Conservation (phyloP, 495 filamentous ascomycete genomes). For the Xylaria intraflava region DNA sequence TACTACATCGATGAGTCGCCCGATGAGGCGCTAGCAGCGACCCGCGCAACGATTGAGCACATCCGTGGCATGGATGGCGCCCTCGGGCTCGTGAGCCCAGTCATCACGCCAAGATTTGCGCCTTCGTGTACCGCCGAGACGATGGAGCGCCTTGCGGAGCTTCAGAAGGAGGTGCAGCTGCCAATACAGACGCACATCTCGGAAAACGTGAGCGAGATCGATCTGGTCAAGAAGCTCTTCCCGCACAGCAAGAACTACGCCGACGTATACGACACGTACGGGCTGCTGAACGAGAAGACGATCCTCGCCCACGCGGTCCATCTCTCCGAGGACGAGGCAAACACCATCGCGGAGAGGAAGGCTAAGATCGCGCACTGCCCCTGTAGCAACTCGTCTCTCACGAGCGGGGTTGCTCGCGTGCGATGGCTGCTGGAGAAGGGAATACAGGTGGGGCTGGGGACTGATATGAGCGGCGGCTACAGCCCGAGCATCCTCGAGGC, state of each 20-base stretch:
- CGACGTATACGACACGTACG: constrained; percentile 66
- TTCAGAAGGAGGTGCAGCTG: constrained; percentile 53
- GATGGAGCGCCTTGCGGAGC: constrained; percentile 54
- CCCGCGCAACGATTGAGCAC: constrained; percentile 57
- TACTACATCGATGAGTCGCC: constrained; percentile 68
- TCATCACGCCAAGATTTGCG: constrained; percentile 88
- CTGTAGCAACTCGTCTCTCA: constrained; percentile 71
- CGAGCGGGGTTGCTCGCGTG: constrained; percentile 66
- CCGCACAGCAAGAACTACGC: constrained; percentile 60
- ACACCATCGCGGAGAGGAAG: constrained; percentile 51
- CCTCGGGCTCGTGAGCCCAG: constrained; percentile 57
- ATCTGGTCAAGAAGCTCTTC: constrained; percentile 64
- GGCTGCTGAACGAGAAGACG: constrained; percentile 62
- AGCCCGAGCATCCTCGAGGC: constrained; percentile 69
- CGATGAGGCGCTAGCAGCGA: constrained; percentile 49
- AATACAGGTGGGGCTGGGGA: constrained; percentile 76
- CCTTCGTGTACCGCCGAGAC: constrained; percentile 60
- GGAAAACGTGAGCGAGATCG: constrained; percentile 70
- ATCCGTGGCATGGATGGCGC: constrained; percentile 60
- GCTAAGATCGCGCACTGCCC: constrained; percentile 81
- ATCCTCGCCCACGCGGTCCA: constrained; percentile 87
- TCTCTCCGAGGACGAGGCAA: constrained; percentile 55
- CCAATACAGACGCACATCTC: constrained; percentile 88
- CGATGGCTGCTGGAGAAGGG: constrained; percentile 65
- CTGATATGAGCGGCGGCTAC: constrained; percentile 85